These are phyloP conservation scores for Aotearoamyces nothofagi DNA, from an alignment of 2,329 filamentous ascomycete species.

Conservation along the genomic window DNA sequence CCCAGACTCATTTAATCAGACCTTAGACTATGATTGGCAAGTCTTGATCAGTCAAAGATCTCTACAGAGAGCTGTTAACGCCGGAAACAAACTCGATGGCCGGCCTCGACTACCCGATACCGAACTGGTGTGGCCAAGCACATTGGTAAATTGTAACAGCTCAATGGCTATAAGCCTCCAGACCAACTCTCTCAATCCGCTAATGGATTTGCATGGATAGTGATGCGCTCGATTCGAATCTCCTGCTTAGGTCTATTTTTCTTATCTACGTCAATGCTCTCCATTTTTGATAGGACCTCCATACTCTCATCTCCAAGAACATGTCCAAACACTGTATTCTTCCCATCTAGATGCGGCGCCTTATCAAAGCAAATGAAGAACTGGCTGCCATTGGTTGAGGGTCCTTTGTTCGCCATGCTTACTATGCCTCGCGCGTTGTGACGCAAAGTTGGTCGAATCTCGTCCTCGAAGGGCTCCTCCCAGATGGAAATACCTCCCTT, in stretches of 20 bases:
- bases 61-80: too few species aligned
- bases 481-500: conserved; percentile 63
- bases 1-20: too few species aligned
- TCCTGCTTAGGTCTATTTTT: conserved; percentile 59
- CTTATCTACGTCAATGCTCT: conserved; percentile 58
- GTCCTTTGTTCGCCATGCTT: conserved; percentile 68
- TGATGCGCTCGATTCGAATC: conserved; percentile 51
- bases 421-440: conserved; percentile 56
- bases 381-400: conserved; percentile 60
- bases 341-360: conserved; percentile 66
- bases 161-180: too few species aligned
- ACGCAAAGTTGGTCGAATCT: conserved; percentile 55
- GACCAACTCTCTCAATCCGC: too few species aligned
- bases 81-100: too few species aligned
- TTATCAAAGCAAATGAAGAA: conserved; percentile 72
- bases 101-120: too few species aligned
- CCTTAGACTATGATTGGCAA: too few species aligned
- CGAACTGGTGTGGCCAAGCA: too few species aligned
- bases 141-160: too few species aligned
- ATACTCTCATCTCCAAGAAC: conserved; percentile 50
- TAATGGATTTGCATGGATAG: conserved; percentile 67
- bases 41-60: too few species aligned
- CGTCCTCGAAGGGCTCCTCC: conserved; percentile 61
- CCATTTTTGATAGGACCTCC: conserved; percentile 54
- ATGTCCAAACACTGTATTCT: conserved; percentile 74